Evolutionary conservation across 345 rosid genomes (phyloP).

Genomic region (Pelargonium nanum): DNA sequence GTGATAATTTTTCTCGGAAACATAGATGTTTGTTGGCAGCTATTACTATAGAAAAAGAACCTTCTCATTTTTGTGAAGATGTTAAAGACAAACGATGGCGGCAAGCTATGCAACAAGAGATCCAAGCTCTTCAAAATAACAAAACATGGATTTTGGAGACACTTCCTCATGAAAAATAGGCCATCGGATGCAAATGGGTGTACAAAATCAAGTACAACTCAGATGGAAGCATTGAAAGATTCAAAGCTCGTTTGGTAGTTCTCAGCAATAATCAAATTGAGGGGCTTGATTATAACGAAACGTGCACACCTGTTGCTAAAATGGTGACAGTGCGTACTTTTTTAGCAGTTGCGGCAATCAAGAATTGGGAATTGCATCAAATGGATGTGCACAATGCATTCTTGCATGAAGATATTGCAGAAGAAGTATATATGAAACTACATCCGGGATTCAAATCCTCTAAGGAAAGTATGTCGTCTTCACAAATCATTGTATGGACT

Average conservation of each 20-base stretch:
- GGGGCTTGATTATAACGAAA: not conserved
- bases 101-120: not conserved
- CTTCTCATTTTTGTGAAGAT: too few relatives aligned
- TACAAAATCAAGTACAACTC: not conserved
- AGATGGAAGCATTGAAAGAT: too few relatives aligned
- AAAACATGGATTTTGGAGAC: not conserved
- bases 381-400: not conserved
- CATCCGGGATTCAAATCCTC: not conserved
- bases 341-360: not conserved
- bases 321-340: not conserved
- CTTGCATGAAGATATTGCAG: not conserved
- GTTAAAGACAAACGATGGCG: too few relatives aligned
- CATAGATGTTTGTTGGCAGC: too few relatives aligned
- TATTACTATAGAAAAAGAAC: too few relatives aligned
- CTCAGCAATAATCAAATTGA: too few relatives aligned
- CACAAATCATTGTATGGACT: not conserved
- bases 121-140: not conserved
- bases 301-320: not conserved
- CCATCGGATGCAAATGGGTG: not conserved
- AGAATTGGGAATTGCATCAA: conserved; percentile 1
- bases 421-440: not conserved
- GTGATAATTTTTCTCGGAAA: too few relatives aligned
- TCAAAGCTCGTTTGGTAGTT: too few relatives aligned
- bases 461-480: not conserved
- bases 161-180: not conserved